Evolutionary conservation across 2,329 filamentous ascomycete genomes (phyloP).

Genomic region (Ophioceras dolichostomum): DNA sequence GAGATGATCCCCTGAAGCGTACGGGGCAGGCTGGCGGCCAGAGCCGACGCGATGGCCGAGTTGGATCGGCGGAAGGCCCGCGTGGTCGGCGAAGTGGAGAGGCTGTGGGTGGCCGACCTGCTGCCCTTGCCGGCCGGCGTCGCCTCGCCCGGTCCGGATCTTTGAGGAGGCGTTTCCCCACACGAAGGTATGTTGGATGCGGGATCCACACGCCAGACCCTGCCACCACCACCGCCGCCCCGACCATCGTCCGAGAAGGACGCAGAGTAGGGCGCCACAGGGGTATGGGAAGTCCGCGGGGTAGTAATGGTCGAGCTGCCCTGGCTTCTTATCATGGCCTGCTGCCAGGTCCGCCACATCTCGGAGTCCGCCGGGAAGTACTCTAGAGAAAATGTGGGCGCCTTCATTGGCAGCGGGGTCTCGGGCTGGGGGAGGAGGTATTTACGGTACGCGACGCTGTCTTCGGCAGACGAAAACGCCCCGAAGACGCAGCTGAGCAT

Average conservation of each 20-base stretch:
- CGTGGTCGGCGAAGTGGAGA: slow-evolving; percentile 44
- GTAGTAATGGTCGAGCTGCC: slow-evolving; percentile 43
- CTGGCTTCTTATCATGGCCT: slow-evolving; percentile 28
- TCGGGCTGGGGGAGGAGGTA: slow-evolving; percentile 41
- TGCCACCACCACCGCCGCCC: slow-evolving; percentile 39
- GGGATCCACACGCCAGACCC: no score
- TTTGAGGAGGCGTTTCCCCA: slow-evolving; percentile 47
- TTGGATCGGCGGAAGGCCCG: slow-evolving; percentile 37
- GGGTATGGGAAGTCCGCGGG: slow-evolving; percentile 43
- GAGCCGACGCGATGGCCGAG: slow-evolving; percentile 40
- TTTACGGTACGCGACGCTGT: slow-evolving; percentile 45
- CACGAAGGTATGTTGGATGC: slow-evolving; percentile 50
- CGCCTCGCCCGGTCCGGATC: slow-evolving; percentile 26
- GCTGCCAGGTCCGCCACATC: slow-evolving; percentile 11
- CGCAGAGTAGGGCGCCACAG: slow-evolving; percentile 16
- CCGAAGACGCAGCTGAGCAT: slow-evolving; percentile 61
- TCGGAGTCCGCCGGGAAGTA: slow-evolving; percentile 50
- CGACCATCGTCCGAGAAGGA: slow-evolving; percentile 40
- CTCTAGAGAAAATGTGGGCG: slow-evolving; percentile 52
- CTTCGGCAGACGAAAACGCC: slow-evolving; percentile 42
- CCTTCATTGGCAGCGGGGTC: slow-evolving; percentile 52
- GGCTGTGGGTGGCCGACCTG: slow-evolving; percentile 31
- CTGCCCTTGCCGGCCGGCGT: slow-evolving; percentile 7
- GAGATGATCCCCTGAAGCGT: slow-evolving; percentile 26
- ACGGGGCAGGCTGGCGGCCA: slow-evolving; percentile 41